Base-by-base conservation (phyloP, 495 filamentous ascomycete genomes). In the Aspergillus cavernicola region DNA sequence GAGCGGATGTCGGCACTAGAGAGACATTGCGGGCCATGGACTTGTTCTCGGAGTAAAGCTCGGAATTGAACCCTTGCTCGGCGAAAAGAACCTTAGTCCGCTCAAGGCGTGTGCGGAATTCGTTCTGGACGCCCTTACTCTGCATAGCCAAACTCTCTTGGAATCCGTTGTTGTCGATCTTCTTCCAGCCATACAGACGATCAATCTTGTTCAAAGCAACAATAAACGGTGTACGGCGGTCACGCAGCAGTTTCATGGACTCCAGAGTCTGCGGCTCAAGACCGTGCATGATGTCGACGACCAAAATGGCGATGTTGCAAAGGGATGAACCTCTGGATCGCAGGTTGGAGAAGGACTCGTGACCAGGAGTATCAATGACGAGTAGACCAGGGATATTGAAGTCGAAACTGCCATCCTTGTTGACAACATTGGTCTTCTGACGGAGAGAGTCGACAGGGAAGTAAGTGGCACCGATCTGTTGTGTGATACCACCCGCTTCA, bases 201-300 rank as follows among this genome's bases (percentile, higher is more conserved):
- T 99, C 95, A 58, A 99, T 97, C 80, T 99, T 99, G 82, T 99
- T 99, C 58, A 99, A 77, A 2, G 95, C 95, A 39, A 99, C 95
- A 61, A 99, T 96, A 78, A 99, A 99, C 10, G 95, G 93, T 38
- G 95, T 99, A 70, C 91, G 95, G 53, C 90, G 80, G 62, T 97
- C 92, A 62, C 93, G 82, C 31, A 99, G 83, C 48, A 99, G 72
- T 54, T 84, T 85, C 88, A 99, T 97, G 7, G 95, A 97, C 69
- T 99, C 95, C 6, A 97, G 80, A 20, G 95, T 99, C 68, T 99
- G 95, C 13, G 90, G 95, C 69, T 99, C 95, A 41, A 99, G 83
- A 64, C 95, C 95, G 79, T 99, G 95, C 95, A 99, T 99, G 65
- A 99, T 99, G 80, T 99, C 95, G 58, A 99, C 92, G 19, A 99